phyloP scores from a whole-genome alignment of 73 alveolate species.

The Symbiodinium natans region DNA sequence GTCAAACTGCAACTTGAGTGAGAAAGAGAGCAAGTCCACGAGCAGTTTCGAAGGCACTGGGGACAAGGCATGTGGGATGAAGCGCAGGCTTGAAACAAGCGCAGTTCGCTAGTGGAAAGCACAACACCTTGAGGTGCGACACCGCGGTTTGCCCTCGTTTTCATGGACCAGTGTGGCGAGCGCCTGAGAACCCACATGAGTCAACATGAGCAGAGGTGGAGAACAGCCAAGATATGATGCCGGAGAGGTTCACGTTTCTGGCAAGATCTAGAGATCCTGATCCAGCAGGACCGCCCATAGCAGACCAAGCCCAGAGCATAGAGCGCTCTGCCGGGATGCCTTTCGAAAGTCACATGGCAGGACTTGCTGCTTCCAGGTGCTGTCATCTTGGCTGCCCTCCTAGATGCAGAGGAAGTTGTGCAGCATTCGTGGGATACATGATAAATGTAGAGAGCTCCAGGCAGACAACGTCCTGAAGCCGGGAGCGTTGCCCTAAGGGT shows the following conservation, averaged over 20 bases:
- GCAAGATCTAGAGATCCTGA: conserved; percentile 14
- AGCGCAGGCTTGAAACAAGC: too few species aligned
- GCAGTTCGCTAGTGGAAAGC: too few species aligned
- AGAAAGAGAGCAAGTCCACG: too few species aligned
- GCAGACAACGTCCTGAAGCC: conserved; percentile 87
- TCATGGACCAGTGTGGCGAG: conserved; percentile 73
- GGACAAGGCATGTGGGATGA: neutral
- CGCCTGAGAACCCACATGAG: neutral
- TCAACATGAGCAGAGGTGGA: neutral
- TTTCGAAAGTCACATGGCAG: neutral
- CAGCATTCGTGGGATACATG: too few species aligned
- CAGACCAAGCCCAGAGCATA: too few species aligned
- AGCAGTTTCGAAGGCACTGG: too few species aligned
- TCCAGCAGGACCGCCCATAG: neutral
- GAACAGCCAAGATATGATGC: too few species aligned
- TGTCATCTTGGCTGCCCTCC: conserved; percentile 5
- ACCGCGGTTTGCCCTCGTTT: conserved; percentile 48
- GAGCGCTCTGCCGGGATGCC: too few species aligned
- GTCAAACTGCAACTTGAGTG: too few species aligned
- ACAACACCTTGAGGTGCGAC: too few species aligned
- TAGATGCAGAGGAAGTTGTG: neutral
- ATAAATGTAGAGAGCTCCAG: too few species aligned
- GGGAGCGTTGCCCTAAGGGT: neutral
- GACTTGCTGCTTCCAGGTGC: conserved; percentile 82
- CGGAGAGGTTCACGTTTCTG: conserved; percentile 71